Percentiles rank a stretch among this genome's conserved stretches.
Evolutionary conservation across 495 filamentous ascomycete species (phyloP).

Genomic region (Penicillium verhagenii): DNA sequence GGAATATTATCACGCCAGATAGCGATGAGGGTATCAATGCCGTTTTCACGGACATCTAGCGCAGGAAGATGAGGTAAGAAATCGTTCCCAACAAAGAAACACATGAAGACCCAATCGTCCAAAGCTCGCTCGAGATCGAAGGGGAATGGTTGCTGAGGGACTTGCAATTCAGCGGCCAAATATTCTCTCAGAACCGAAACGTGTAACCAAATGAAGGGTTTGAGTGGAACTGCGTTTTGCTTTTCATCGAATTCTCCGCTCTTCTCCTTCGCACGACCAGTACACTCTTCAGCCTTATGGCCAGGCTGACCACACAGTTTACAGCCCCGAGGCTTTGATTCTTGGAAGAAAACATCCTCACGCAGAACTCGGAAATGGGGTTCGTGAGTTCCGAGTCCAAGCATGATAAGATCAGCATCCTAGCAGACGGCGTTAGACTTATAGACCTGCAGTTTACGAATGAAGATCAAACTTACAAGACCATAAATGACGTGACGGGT

Average conservation of each 20-base stretch:
- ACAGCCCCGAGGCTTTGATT: slow-evolving; percentile 76
- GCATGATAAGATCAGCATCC: slow-evolving; percentile 98
- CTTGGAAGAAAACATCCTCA: slow-evolving; percentile 94
- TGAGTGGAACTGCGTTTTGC: slow-evolving; percentile 61
- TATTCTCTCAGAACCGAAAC: slow-evolving; percentile 92
- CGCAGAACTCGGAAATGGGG: slow-evolving; percentile 95
- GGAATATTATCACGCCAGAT: slow-evolving; percentile 96
- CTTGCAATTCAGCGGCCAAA: slow-evolving; percentile 80
- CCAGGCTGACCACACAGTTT: slow-evolving; percentile 86
- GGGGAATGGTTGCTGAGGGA: slow-evolving; percentile 74
- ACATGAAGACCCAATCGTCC: slow-evolving; percentile 99
- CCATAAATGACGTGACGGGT: slow-evolving; percentile 95
- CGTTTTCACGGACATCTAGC: slow-evolving; percentile 94
- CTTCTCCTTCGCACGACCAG: slow-evolving; percentile 79
- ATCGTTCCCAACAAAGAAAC: slow-evolving; percentile 99
- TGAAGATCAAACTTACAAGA: slow-evolving; percentile 43
- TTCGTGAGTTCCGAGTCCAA: slow-evolving; percentile 95
- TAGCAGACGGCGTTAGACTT: slow-evolving; percentile 25
- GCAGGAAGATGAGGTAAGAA: slow-evolving; percentile 96
- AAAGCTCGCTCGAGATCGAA: slow-evolving; percentile 94
- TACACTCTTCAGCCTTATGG: slow-evolving; percentile 81
- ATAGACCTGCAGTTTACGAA: background rate
- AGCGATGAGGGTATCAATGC: slow-evolving; percentile 90
- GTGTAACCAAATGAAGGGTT: slow-evolving; percentile 98
- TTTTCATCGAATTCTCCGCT: slow-evolving; percentile 85